These are phyloP conservation scores for Leccinum sublutescens DNA, from an alignment of 768 basidiomycete genomes.

Conservation along the genomic window DNA sequence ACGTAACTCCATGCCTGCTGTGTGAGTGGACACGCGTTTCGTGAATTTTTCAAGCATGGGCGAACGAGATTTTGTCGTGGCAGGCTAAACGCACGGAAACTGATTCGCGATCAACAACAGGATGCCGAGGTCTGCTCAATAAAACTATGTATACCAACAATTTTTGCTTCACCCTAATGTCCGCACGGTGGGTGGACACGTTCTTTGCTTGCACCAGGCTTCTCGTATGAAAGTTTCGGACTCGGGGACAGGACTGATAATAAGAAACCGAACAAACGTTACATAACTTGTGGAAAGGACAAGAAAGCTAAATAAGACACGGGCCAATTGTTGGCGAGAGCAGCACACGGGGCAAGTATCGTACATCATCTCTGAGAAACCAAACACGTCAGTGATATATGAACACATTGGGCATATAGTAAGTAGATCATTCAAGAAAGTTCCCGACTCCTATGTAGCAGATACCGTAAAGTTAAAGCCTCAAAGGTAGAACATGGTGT, in stretches of 20 bases:
- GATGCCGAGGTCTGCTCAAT: neutral
- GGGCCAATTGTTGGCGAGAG: neutral
- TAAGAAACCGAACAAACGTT: neutral
- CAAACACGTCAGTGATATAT: neutral
- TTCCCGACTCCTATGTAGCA: neutral
- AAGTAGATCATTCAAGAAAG: neutral
- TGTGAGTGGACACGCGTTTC: conserved; percentile 8
- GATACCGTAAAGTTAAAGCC: conserved; percentile 26
- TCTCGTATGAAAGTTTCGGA: neutral
- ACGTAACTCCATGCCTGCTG: conserved; percentile 24
- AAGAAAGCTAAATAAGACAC: neutral
- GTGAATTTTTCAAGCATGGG: neutral
- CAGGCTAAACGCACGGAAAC: conserved; percentile 12
- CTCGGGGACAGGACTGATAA: neutral
- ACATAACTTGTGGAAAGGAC: neutral
- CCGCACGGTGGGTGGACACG: neutral
- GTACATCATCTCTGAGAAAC: neutral
- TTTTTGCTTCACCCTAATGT: conserved; percentile 2
- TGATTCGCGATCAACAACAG: conserved; percentile 14
- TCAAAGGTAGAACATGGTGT: conserved; percentile 74
- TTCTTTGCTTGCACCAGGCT: neutral
- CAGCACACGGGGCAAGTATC: neutral
- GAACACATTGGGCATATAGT: neutral
- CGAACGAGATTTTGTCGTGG: neutral
- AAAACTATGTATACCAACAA: conserved; percentile 6